phyloP scores from a whole-genome alignment of 345 rosid genomes.

The Corymbia maculata region DNA sequence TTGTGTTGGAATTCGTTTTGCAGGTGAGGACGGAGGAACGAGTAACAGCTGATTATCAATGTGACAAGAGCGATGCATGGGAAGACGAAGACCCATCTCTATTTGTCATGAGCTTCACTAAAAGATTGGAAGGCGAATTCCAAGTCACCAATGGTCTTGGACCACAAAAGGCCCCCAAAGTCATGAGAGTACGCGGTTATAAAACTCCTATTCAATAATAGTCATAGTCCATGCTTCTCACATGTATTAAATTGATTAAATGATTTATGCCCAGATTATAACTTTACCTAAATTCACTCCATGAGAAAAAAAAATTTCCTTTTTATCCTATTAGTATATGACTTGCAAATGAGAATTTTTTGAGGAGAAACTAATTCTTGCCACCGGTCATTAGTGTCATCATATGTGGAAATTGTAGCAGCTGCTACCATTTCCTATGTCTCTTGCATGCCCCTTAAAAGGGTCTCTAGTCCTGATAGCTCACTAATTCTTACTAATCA shows the following conservation, averaged over 20 bases:
- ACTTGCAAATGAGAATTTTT: neutral
- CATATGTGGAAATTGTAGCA: neutral
- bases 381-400: neutral
- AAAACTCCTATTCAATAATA: neutral
- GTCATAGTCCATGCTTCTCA: neutral
- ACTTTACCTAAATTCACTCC: neutral
- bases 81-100: constrained; percentile 41
- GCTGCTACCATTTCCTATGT: neutral
- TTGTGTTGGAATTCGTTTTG: neutral
- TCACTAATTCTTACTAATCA: neutral
- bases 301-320: neutral
- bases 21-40: constrained; percentile 36
- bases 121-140: constrained; percentile 34
- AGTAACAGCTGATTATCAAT: constrained; percentile 30
- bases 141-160: constrained; percentile 60
- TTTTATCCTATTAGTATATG: no score
- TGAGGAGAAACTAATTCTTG: neutral
- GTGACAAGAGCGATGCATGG: constrained; percentile 12
- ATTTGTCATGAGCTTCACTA: constrained; percentile 13
- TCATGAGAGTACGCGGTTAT: constrained; percentile 25
- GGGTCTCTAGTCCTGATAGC: no score
- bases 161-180: constrained; percentile 21
- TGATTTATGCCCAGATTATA: neutral
- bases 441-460: no score
- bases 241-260: neutral